Evolutionary conservation across 2,329 filamentous ascomycete species (phyloP), one percentile per base, ranked within the genome.

Genomic region (Ophiocordyceps robertsii): DNA sequence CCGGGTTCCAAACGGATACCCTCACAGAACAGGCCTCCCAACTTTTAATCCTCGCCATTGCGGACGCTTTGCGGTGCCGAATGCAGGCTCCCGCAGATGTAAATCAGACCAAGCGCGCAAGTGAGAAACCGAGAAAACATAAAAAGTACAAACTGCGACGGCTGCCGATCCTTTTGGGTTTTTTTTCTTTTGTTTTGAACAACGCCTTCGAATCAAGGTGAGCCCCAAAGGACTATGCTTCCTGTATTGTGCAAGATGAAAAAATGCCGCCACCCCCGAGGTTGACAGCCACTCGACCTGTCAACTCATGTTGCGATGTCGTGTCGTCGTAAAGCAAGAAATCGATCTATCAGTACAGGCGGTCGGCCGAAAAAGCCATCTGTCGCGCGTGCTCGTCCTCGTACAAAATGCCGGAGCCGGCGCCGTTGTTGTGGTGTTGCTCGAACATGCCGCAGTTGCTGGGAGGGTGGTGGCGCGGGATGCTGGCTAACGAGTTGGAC

Each of bases 401-500:
- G 46, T 72, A 72, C 21, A 67, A 51, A 32, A 64, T 58, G 13
- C 59, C 62, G 33, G 56, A 58, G 13, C 40, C 36, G 7, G 37
- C 41, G n/a, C 39, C 39, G 24, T 45, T 52, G 19, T 59, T 57
- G 29, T 67, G 62, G n/a, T 68, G 65, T 37, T 65, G 61, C 32
- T 70, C 69, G 45, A 67, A 70, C 52, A 71, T 63, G 29, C 64
- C 63, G 46, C 70, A 73, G 35, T 56, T 48, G 17, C 48, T 43
- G 13, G 52, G 39, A 24, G 62, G 58, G 21, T 56, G 54, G 13
- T 61, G 56, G 7, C 57, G 57, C 29, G 52, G 46, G 39, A 56
- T 53, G 45, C 50, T 54, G 40, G 53, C 48, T 42, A 60, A 50
- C 27, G 49, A 42, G 41, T 45, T 48, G 19, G 53, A 43, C n/a